Base-by-base conservation (phyloP, 2,329 filamentous ascomycete genomes). In the Fusarium begoniae region DNA sequence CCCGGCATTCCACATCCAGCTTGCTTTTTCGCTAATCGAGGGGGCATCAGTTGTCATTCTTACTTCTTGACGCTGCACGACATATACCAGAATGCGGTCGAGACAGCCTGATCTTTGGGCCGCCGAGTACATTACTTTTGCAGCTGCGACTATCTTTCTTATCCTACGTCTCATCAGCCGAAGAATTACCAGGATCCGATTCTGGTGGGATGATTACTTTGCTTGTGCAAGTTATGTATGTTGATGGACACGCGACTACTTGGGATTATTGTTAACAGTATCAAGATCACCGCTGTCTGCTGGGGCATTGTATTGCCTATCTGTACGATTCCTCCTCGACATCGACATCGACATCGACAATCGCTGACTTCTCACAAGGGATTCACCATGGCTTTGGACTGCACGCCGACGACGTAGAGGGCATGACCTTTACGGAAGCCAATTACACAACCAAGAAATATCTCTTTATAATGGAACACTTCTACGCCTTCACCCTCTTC, bases 401-500 rank as follows among this genome's bases (percentile, higher is more conserved):
- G 28, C 75, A 77, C 28, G 37, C 67, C 8, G 20, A 62, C 2
- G 60, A 77, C 3, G 55, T 77, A 13, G 43, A 67, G 10, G 57
- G 69, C 5, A 53, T 63, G 57, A 66, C 40, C 1, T 12, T 55
- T 3, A 47, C 57, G 20, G 64, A 77, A 17, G 69, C 72, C 7
- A 62, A 66, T 12, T 66, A 64, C 40, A 51, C 43, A 3, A 74
- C 67, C 1, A 74, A 74, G 41, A 72, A 68, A 22, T 74, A 57
- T 28, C 74, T 78, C 4, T 78, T 72, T 8, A 62, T 79, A 43
- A 68, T 63, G 24, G 80, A 81, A 53, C 71, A 80, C 9, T 47
- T 79, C 32, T 82, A 82, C 57, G 77, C 78, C 22, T 78, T 74
- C 10, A 70, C 79, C 1, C 66, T 82, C 6, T 79, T 77, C 63